Evolutionary conservation across 2,329 filamentous ascomycete species (phyloP).

Genomic region (Alternaria longipes): DNA sequence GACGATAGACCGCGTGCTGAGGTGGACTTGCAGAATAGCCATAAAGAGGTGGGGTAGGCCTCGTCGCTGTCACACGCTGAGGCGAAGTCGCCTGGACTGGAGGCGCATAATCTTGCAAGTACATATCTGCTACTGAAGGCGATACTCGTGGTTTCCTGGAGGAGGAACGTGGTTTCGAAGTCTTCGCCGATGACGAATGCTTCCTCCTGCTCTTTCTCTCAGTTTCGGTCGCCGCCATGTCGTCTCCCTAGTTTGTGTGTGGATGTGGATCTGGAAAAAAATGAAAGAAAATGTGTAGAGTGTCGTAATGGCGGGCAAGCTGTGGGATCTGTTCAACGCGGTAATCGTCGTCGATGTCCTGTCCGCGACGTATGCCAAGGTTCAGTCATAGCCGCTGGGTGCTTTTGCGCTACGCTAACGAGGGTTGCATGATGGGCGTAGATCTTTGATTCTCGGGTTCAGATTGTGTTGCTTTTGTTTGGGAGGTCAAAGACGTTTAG

Average conservation of each 20-base stretch:
- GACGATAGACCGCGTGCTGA: constrained; percentile 32
- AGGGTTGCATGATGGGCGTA: constrained; percentile 17
- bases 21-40: constrained; percentile 26
- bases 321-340: constrained; percentile 22
- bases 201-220: constrained; percentile 37
- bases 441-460: constrained; percentile 10
- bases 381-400: constrained; percentile 29
- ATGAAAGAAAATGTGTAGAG: constrained; percentile 3
- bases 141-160: constrained; percentile 25
- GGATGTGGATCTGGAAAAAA: not conserved
- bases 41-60: constrained; percentile 17
- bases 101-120: constrained; percentile 25
- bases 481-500: constrained; percentile 6
- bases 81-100: constrained; percentile 21
- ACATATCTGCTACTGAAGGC: constrained; percentile 25
- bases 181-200: constrained; percentile 28
- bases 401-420: constrained; percentile 14
- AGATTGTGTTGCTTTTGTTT: constrained; percentile 8
- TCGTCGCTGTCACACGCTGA: constrained; percentile 17
- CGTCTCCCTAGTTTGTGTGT: not conserved
- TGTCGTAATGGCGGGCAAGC: constrained; percentile 12
- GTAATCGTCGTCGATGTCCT: constrained; percentile 28
- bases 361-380: constrained; percentile 23
- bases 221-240: constrained; percentile 28
- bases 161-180: constrained; percentile 22